Evolutionary conservation across 169 alveolate species (phyloP).

Genomic region (Toxoplasma gondii): DNA sequence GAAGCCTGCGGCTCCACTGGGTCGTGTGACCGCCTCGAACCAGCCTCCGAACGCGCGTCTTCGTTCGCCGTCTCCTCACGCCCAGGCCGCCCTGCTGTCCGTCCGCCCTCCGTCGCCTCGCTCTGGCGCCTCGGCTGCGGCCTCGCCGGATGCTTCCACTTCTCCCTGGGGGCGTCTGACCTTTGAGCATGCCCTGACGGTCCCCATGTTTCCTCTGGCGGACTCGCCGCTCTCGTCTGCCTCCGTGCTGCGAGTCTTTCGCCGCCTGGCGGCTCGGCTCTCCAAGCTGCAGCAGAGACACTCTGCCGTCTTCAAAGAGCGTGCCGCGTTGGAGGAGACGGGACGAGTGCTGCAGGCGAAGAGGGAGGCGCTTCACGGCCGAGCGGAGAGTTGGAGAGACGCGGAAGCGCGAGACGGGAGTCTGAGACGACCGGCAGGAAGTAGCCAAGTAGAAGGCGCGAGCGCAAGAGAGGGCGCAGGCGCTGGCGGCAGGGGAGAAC

Average conservation of each 20-base stretch:
- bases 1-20: not conserved
- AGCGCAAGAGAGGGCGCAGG: not conserved
- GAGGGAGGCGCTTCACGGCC: not conserved
- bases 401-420: not conserved
- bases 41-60: not conserved
- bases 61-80: not conserved
- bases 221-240: not conserved
- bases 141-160: not conserved
- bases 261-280: not conserved
- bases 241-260: not conserved
- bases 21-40: not conserved
- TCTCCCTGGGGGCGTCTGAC: not conserved
- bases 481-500: not conserved
- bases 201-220: not conserved
- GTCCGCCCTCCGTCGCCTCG: not conserved
- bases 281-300: not conserved
- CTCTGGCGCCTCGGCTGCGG: not conserved
- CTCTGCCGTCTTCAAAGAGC: not conserved
- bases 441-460: not conserved
- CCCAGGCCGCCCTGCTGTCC: not conserved
- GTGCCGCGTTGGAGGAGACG: not conserved
- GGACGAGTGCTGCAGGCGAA: not conserved
- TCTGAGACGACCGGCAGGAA: too few species aligned
- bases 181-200: not conserved
- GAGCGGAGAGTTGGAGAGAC: not conserved